Evolutionary conservation across 1,139 yeast genomes (phyloP), one percentile per base, ranked within the genome.

Genomic region (Nakaseomyces glabratus): DNA sequence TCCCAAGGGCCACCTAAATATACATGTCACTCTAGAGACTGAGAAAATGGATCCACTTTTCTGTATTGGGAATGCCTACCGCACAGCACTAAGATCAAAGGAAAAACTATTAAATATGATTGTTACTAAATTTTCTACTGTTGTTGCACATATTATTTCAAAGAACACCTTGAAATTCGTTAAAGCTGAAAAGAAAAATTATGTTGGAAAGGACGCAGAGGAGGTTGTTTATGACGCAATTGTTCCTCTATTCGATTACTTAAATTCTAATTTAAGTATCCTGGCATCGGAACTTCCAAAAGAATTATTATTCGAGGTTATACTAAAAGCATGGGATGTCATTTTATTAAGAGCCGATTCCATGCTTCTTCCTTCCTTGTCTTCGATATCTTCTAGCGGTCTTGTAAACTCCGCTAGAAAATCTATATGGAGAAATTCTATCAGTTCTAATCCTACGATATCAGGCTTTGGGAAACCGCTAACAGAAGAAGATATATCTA

Each of bases 31-130:
- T 0, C 73, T 82, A 49, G 95, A 85, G 53, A 74, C 77, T 44
- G 94, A 85, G 49, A 67, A 79, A 26, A 72, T 71, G 24, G 93
- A 84, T 57, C 82, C 90, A 1, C 65, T 81, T 13, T 85, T 82
- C 52, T 79, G 77, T 28, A 70, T 84, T 64, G 94, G 94, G 2
- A 69, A 81, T 45, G 78, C 88, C 0, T 74, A 79, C 49, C 63
- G 94, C 47, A 66, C 77, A 0, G 58, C 85, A 28, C 62, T 65
- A 29, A 65, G 88, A 42, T 66, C 76, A 2, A 75, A 76, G 56
- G 76, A 76, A 37, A 71, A 80, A 43, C 71, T 79, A 50, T 68
- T 78, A 37, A 73, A 77, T 38, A 58, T 74, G 38, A 73, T 84
- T 44, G 88, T 81, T 5, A 79, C 71, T 36, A 79, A 81, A 47